Base-by-base conservation (phyloP, 352 stramenopile species). In the Globisporangium irregulare region DNA sequence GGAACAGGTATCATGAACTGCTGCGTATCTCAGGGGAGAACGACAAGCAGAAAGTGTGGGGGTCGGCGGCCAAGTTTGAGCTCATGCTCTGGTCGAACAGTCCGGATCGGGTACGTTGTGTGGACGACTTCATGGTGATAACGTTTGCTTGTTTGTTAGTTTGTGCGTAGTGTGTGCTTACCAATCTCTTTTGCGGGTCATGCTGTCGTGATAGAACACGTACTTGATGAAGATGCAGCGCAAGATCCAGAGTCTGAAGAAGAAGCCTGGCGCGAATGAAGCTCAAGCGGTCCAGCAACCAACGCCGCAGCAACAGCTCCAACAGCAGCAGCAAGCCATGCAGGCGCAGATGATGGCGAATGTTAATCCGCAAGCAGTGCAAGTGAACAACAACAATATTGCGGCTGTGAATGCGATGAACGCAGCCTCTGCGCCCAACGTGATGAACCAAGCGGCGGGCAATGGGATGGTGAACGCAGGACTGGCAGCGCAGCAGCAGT, bases 11-110 rank as follows among this genome's bases (percentile, higher is more conserved):
- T 72, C 87, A 93, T 66, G 87, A 94, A 62, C 73, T 94, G 27
- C 76, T 90, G 65, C 87, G 87, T 24, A 93, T 94, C 74, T 92
- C 85, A 6, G 85, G 84, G 3, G 83, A 94, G 53, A 84, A 78
- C 59, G 85, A 94, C 72, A 90, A 91, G 71, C 87, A 93, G 70
- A 93, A 93, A 68, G 87, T 93, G 43, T 94, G 87, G 87, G 76
- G 82, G 57, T 93, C 87, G 25, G 87, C 87, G 2, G 84, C 87
- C 67, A 94, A 94, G 77, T 94, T 94, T 67, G 87, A 94, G 77
- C 73, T 94, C 70, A 93, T 91, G 84, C 70, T 92, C 32, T 94
- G 87, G 87, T 89, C 85, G 59, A 93, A 85, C 66, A 91, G 81
- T 53, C 73, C 71, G 51, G 85, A 93, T 63, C 77, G 79, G 59